A percentile compares a stretch with the other conserved stretches of the same genome.
Conservation (phyloP, 2,329 filamentous ascomycete species). For the Rhynchosporium secalis region DNA sequence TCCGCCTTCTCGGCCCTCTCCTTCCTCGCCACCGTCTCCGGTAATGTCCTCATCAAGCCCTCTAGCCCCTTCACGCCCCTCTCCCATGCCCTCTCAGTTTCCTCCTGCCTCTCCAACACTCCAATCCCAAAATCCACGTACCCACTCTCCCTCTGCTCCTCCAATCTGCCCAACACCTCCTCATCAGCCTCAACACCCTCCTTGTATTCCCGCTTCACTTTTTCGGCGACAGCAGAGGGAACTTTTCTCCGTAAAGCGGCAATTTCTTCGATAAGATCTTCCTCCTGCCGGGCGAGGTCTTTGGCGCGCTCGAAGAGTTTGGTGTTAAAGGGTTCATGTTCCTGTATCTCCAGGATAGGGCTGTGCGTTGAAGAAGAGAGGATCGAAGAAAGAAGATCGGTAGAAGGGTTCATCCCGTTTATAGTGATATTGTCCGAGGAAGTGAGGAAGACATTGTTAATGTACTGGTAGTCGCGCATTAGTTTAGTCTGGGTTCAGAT, state of each 20-base stretch:
- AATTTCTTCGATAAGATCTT: constrained; percentile 64
- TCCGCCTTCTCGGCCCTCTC: constrained; percentile 60
- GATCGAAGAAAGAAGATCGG: constrained; percentile 40
- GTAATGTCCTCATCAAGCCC: constrained; percentile 59
- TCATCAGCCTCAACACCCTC: constrained; percentile 32
- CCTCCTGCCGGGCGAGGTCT: constrained; percentile 61
- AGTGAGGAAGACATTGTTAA: constrained; percentile 58
- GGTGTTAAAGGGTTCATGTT: constrained; percentile 61
- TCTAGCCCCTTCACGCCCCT: constrained; percentile 53
- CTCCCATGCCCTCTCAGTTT: constrained; percentile 49
- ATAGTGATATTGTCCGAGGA: constrained; percentile 61
- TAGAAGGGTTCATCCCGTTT: constrained; percentile 53
- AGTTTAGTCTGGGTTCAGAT: neutral
- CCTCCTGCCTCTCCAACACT: constrained; percentile 48
- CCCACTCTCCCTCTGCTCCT: constrained; percentile 26
- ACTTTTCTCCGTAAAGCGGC: constrained; percentile 44
- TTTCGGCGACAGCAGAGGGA: constrained; percentile 27
- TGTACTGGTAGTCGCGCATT: constrained; percentile 50
- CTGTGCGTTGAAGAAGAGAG: constrained; percentile 34
- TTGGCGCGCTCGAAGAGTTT: constrained; percentile 60
- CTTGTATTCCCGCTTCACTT: constrained; percentile 29
- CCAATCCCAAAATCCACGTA: constrained; percentile 38
- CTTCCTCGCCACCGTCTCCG: constrained; percentile 62
- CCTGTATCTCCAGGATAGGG: constrained; percentile 39
- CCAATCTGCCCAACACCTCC: constrained; percentile 18